A percentile compares a stretch with the other conserved stretches of the same genome.
Evolutionary conservation across 2,329 filamentous ascomycete species (phyloP).

Genomic region (Ceratocystis lukuohia): DNA sequence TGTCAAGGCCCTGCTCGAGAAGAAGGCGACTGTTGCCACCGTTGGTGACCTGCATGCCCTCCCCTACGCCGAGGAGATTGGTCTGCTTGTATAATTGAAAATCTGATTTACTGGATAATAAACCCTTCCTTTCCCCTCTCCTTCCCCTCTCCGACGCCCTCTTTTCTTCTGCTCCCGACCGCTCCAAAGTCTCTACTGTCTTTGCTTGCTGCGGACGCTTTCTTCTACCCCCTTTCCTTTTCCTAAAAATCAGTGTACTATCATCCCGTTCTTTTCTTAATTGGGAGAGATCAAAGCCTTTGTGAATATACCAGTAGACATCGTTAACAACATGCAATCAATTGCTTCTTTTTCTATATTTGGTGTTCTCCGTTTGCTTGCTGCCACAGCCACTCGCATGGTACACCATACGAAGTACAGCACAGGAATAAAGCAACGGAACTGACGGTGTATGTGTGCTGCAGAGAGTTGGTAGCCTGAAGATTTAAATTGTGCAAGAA

Average conservation of each 20-base stretch:
- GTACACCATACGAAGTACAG: no score
- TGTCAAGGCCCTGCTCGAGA: slow-evolving; percentile 74
- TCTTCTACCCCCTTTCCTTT: not conserved
- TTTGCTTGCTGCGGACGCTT: not conserved
- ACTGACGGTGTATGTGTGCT: no score
- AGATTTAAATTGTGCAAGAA: no score
- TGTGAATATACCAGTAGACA: slow-evolving; percentile 38
- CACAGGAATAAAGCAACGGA: no score
- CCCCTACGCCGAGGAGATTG: slow-evolving; percentile 87
- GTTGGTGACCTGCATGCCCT: slow-evolving; percentile 86
- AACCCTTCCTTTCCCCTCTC: not conserved
- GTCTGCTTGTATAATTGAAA: slow-evolving; percentile 70
- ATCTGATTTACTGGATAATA: slow-evolving; percentile 19
- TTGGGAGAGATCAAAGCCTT: slow-evolving; percentile 25
- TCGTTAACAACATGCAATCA: slow-evolving; percentile 19
- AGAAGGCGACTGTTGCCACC: slow-evolving; percentile 76
- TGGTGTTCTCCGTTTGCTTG: not conserved
- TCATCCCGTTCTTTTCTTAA: slow-evolving; percentile 19
- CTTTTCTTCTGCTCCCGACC: not conserved
- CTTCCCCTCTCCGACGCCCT: not conserved
- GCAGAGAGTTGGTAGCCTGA: no score
- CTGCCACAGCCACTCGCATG: no score
- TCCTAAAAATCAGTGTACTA: slow-evolving; percentile 21
- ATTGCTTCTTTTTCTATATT: not conserved
- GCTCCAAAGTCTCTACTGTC: not conserved